Evolutionary conservation across 306 rosid genomes (phyloP).

Genomic region (Vicia sativa): DNA sequence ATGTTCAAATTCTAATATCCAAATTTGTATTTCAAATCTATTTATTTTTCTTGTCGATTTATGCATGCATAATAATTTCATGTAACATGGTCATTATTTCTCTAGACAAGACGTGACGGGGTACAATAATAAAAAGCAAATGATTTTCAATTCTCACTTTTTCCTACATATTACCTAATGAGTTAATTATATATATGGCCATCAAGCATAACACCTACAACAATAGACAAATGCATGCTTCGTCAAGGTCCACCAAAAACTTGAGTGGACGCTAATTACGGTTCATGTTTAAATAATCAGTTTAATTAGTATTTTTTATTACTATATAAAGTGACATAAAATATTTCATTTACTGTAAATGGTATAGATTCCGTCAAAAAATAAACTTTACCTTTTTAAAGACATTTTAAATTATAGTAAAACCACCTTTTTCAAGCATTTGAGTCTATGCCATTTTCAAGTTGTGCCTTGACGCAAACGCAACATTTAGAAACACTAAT

Average conservation of each 20-base stretch:
- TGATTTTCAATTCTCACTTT: conserved; percentile 16
- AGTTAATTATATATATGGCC: conserved; percentile 26
- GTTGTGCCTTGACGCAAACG: conserved; percentile 18
- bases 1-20: too few species aligned
- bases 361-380: too few species aligned
- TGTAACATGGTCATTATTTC: conserved; percentile 10
- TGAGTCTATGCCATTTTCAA: background rate
- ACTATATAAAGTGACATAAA: too few species aligned
- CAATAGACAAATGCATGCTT: conserved; percentile 14
- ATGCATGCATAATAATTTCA: background rate
- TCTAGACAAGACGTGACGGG: conserved; percentile 23
- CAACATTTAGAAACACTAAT: conserved; percentile 19
- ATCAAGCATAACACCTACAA: background rate
- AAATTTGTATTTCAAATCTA: too few species aligned
- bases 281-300: background rate
- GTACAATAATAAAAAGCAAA: conserved; percentile 3
- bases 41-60: background rate
- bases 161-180: conserved; percentile 1
- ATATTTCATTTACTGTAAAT: too few species aligned
- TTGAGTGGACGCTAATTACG: conserved; percentile 14
- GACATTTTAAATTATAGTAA: background rate
- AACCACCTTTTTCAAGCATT: background rate
- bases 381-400: background rate
- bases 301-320: too few species aligned
- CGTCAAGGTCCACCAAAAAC: conserved; percentile 25